A percentile compares a stretch with the other conserved stretches of the same genome.
phyloP scores from a whole-genome alignment of 2,329 filamentous ascomycete genomes.

The Aspergillus versicolor region DNA sequence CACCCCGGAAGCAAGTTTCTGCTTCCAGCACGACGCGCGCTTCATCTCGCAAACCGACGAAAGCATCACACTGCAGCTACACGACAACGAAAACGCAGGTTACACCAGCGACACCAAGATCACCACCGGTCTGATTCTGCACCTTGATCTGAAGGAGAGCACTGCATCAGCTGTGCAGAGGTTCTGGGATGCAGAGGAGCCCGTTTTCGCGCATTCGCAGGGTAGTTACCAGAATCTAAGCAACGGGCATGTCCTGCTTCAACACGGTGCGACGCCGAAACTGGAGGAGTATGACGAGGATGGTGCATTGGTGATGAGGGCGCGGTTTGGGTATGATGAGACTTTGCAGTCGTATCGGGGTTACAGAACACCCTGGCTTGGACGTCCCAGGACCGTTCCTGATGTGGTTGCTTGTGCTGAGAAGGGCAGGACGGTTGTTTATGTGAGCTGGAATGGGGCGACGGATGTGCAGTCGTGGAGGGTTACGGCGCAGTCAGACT shows the following conservation, averaged over 20 bases:
- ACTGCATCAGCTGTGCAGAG: background rate
- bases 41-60: conserved; percentile 11
- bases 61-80: background rate
- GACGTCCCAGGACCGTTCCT: background rate
- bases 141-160: background rate
- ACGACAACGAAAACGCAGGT: background rate
- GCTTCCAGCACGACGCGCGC: conserved; percentile 34
- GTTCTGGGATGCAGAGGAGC: background rate
- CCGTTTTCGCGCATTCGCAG: background rate
- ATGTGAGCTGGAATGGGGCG: conserved; percentile 43
- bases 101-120: background rate
- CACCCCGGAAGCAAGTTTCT: conserved; percentile 20
- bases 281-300: background rate
- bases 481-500: background rate
- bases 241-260: background rate
- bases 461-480: conserved; percentile 30
- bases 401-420: background rate
- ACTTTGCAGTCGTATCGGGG: background rate
- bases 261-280: background rate
- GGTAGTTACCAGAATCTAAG: background rate
- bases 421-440: conserved; percentile 21
- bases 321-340: background rate
- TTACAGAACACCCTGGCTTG: conserved; percentile 5
- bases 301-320: background rate
- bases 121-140: background rate